These are phyloP conservation scores for Pyrenopolyporus hunteri DNA, from an alignment of 495 filamentous ascomycete genomes.

Conservation along the genomic window DNA sequence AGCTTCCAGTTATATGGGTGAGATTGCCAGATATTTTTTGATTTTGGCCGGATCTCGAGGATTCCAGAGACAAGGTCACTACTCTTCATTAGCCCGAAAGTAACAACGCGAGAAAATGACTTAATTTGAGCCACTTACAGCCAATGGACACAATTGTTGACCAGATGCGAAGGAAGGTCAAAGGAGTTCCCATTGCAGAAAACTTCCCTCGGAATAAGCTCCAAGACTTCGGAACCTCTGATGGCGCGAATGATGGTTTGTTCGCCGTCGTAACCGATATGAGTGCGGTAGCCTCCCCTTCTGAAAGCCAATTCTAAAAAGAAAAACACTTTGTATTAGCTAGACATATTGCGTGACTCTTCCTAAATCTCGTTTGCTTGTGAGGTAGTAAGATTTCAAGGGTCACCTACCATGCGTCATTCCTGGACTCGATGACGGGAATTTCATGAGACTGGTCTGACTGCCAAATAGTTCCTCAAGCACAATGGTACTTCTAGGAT, in stretches of 20 bases:
- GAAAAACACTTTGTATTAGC: neutral
- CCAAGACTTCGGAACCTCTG: constrained; percentile 27
- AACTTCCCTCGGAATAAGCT: constrained; percentile 44
- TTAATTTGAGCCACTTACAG: constrained; percentile 36
- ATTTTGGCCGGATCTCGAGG: constrained; percentile 58
- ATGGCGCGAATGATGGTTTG: constrained; percentile 49
- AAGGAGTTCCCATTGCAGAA: constrained; percentile 37
- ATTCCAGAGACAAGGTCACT: constrained; percentile 45
- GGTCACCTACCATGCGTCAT: constrained; percentile 49
- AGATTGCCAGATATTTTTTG: constrained; percentile 49
- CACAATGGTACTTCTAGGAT: constrained; percentile 43
- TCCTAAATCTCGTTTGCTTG: neutral
- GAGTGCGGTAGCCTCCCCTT: constrained; percentile 9
- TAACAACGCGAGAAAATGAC: neutral
- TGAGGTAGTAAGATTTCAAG: constrained; percentile 20
- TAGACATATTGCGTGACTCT: neutral
- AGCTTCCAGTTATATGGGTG: constrained; percentile 22
- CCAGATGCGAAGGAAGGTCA: constrained; percentile 58
- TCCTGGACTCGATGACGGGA: constrained; percentile 50
- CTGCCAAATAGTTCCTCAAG: constrained; percentile 57
- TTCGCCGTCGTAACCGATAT: constrained; percentile 25
- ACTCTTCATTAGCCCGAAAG: neutral
- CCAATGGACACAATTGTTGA: constrained; percentile 64
- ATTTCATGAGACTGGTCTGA: constrained; percentile 49
- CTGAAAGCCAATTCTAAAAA: constrained; percentile 10